Percentiles rank a stretch among this genome's conserved stretches.
Conservation (phyloP, 352 stramenopile genomes). For the Phytophthora niederhauseri region DNA sequence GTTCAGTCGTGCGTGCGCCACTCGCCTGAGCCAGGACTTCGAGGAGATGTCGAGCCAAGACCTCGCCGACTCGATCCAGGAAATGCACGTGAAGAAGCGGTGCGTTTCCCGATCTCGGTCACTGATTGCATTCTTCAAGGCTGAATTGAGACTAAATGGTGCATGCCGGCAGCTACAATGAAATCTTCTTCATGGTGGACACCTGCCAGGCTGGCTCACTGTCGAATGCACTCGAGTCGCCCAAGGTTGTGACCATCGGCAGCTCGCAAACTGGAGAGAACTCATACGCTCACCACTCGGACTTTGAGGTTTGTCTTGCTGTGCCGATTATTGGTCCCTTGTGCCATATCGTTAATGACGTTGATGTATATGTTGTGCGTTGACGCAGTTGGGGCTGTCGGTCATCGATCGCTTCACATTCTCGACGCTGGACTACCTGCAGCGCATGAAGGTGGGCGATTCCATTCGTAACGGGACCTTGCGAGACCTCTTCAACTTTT, state of each 20-base stretch:
- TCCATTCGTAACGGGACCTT: slow-evolving; percentile 71
- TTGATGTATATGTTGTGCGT: neutral
- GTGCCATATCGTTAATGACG: neutral
- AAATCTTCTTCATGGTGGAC: slow-evolving; percentile 98
- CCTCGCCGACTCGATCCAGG: slow-evolving; percentile 92
- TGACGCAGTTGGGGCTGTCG: slow-evolving; percentile 69
- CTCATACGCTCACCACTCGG: slow-evolving; percentile 94
- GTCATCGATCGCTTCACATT: slow-evolving; percentile 93
- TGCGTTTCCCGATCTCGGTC: slow-evolving; percentile 27
- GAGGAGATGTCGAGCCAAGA: slow-evolving; percentile 97
- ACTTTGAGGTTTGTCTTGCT: slow-evolving; percentile 59
- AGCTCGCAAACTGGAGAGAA: slow-evolving; percentile 93
- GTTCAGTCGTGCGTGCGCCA: slow-evolving; percentile 11
- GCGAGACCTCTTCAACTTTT: slow-evolving; percentile 79
- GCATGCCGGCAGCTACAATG: slow-evolving; percentile 76
- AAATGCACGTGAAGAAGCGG: slow-evolving; percentile 94
- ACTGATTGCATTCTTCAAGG: neutral
- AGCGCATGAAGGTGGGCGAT: slow-evolving; percentile 82
- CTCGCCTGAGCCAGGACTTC: slow-evolving; percentile 69
- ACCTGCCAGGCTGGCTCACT: slow-evolving; percentile 97
- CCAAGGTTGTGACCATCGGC: slow-evolving; percentile 94
- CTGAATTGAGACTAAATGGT: slow-evolving; percentile 5
- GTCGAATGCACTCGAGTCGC: slow-evolving; percentile 80
- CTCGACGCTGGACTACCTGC: slow-evolving; percentile 88
- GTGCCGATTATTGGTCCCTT: neutral